phyloP scores from a whole-genome alignment of 164 flowering plant genomes.

The Tinospora cordifolia region DNA sequence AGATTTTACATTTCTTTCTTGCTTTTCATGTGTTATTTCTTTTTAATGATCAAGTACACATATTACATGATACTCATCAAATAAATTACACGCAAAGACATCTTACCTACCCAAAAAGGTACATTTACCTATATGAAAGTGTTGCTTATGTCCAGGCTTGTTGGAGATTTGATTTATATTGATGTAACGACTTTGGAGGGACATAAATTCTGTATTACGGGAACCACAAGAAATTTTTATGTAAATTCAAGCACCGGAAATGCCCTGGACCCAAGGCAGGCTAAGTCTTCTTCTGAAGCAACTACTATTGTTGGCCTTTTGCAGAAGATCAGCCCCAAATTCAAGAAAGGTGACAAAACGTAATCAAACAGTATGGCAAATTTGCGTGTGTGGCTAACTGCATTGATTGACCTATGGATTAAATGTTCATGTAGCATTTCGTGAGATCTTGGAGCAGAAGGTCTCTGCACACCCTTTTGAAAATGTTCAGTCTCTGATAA shows the following conservation, averaged over 20 bases:
- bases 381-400: not conserved
- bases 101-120: not conserved
- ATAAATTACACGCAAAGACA: too few relatives aligned
- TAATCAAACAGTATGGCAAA: not conserved
- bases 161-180: conserved; percentile 90
- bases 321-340: conserved; percentile 84
- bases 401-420: conserved; percentile 5
- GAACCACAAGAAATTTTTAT: conserved; percentile 74
- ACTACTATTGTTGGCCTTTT: conserved; percentile 80
- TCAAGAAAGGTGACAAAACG: conserved; percentile 68
- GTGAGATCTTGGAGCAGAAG: conserved; percentile 77
- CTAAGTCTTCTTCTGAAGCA: conserved; percentile 60
- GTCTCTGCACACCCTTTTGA: conserved; percentile 96
- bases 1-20: too few relatives aligned
- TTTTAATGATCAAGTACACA: too few relatives aligned
- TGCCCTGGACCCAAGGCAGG: conserved; percentile 63
- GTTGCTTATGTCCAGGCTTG: conserved; percentile 52
- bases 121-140: not conserved
- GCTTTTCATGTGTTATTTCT: too few relatives aligned
- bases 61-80: too few relatives aligned
- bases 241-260: conserved; percentile 75
- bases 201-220: conserved; percentile 70
- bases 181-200: conserved; percentile 85
- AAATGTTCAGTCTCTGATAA: conserved; percentile 80
- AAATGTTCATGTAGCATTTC: conserved; percentile 58